phyloP scores from a whole-genome alignment of 2,329 filamentous ascomycete species.

The Diaporthe capsici region DNA sequence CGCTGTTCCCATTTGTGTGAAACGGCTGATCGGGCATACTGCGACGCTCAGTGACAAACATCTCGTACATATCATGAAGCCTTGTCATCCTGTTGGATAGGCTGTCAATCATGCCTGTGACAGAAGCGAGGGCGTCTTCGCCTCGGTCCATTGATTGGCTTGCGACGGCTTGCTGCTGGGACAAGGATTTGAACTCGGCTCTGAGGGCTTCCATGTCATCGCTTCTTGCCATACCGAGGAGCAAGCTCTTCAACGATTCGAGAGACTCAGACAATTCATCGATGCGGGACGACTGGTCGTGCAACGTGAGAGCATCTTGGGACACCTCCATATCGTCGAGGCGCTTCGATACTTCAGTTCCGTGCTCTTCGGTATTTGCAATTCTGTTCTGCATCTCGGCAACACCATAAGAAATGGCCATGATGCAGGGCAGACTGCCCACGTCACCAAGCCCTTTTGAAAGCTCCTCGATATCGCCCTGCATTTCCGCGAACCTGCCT shows the following conservation, averaged over 20 bases:
- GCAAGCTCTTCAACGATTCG: background rate
- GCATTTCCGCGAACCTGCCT: too few species aligned
- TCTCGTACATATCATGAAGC: background rate
- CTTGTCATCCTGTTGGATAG: background rate
- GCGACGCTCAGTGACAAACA: background rate
- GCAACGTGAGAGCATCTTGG: conserved; percentile 6
- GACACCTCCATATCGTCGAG: background rate
- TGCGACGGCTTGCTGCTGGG: background rate
- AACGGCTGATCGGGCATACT: background rate
- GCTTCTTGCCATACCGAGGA: background rate
- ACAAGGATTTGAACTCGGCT: background rate
- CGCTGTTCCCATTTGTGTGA: background rate
- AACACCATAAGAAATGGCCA: background rate
- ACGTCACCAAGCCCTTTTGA: background rate
- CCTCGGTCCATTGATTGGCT: background rate
- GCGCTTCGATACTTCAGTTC: background rate
- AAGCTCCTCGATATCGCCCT: background rate
- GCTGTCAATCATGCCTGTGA: background rate
- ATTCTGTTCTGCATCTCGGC: background rate
- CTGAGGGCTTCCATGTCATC: background rate
- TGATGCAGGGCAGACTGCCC: background rate
- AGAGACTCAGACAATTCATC: background rate
- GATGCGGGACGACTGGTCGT: background rate
- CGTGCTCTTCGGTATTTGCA: background rate
- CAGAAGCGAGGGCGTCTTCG: background rate